Conservation (phyloP, 2,329 filamentous ascomycete genomes). For the Fusarium cicatricum region DNA sequence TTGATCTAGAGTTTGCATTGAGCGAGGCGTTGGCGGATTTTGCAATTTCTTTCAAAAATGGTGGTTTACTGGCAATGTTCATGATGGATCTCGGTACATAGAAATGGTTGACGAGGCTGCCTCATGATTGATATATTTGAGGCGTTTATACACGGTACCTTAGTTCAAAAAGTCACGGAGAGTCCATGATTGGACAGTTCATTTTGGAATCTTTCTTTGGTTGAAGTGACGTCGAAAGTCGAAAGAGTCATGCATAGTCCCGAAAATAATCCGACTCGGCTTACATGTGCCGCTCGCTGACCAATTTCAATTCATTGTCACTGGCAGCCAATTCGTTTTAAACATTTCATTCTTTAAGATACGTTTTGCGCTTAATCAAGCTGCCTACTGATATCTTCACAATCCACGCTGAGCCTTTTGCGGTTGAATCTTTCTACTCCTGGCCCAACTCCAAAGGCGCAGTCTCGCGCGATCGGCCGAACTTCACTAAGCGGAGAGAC, state of each 20-base stretch:
- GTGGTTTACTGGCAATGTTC: constrained; percentile 23
- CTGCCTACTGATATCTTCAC: no score
- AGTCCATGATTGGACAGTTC: background rate
- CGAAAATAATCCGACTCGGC: constrained; percentile 1
- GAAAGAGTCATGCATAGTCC: background rate
- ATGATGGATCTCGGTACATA: constrained; percentile 10
- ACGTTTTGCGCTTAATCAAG: no score
- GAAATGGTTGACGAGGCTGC: background rate
- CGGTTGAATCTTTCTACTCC: background rate
- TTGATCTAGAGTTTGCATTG: constrained; percentile 12
- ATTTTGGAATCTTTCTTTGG: background rate
- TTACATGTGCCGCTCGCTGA: background rate
- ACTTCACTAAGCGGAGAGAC: background rate
- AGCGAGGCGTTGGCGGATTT: constrained; percentile 37
- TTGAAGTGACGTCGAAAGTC: background rate
- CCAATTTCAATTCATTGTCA: no score
- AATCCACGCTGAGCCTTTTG: no score
- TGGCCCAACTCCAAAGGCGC: no score
- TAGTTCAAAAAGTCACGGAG: background rate
- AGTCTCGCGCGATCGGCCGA: background rate
- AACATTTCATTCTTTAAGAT: background rate
- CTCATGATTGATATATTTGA: constrained; percentile 4
- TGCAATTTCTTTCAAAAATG: constrained; percentile 18
- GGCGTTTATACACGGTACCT: constrained; percentile 7
- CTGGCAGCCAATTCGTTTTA: background rate